A percentile compares a stretch with the other conserved stretches of the same genome.
Evolutionary conservation across 2,329 filamentous ascomycete genomes (phyloP).

Genomic region (Alternaria arborescens): DNA sequence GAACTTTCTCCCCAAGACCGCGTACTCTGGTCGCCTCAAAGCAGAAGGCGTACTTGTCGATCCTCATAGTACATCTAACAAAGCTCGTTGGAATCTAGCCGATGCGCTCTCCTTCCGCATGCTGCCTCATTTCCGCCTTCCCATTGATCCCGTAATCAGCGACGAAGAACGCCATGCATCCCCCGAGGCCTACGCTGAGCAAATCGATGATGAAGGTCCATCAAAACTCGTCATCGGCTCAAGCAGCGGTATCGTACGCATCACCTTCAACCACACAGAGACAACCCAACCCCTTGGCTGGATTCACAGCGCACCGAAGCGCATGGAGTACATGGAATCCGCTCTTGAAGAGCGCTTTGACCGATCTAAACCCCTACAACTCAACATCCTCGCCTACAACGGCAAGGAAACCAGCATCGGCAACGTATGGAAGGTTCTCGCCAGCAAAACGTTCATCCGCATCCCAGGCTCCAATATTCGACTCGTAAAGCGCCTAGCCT

Average conservation of each 20-base stretch:
- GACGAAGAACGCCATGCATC: slow-evolving; percentile 17
- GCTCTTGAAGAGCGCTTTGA: slow-evolving; percentile 48
- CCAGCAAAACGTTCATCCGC: slow-evolving; percentile 43
- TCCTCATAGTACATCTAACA: slow-evolving; percentile 23
- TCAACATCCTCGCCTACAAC: slow-evolving; percentile 53
- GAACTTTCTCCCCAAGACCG: slow-evolving; percentile 51
- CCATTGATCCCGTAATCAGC: slow-evolving; percentile 29
- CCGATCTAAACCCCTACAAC: slow-evolving; percentile 35
- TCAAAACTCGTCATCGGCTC: slow-evolving; percentile 30
- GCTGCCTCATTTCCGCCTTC: slow-evolving; percentile 41
- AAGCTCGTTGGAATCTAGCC: slow-evolving; percentile 44
- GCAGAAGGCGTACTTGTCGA: slow-evolving; percentile 14
- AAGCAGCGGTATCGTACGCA: slow-evolving; percentile 35
- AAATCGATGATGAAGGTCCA: slow-evolving; percentile 27
- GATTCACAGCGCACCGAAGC: slow-evolving; percentile 16
- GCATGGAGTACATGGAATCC: slow-evolving; percentile 28
- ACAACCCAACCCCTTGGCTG: slow-evolving; percentile 27
- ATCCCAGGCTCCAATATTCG: slow-evolving; percentile 53
- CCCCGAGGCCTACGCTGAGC: slow-evolving; percentile 11
- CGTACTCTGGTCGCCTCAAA: slow-evolving; percentile 11
- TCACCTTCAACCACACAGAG: slow-evolving; percentile 37
- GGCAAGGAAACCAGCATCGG: slow-evolving; percentile 47
- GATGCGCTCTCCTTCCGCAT: slow-evolving; percentile 41
- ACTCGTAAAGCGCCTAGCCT: slow-evolving; percentile 53
- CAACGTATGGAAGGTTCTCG: slow-evolving; percentile 48